phyloP scores from a whole-genome alignment of 352 stramenopile genomes.

The Phytopythium delawarense region DNA sequence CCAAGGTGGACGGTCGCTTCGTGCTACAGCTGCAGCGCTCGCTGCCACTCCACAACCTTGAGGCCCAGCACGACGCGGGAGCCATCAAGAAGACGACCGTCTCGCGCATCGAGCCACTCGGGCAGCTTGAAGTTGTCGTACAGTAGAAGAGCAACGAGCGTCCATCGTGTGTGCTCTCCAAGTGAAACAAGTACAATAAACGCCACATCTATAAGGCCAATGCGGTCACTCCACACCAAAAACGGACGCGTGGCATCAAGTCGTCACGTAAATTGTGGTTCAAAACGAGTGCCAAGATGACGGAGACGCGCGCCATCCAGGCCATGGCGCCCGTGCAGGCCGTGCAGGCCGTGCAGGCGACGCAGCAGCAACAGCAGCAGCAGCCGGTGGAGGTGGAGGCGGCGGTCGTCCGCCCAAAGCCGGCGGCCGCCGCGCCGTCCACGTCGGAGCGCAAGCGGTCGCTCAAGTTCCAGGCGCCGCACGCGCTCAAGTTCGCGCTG shows the following conservation, averaged over 20 bases:
- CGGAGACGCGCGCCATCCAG: not conserved
- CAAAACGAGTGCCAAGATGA: not conserved
- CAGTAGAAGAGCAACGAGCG: not conserved
- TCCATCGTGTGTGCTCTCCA: not conserved
- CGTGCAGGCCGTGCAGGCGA: not conserved
- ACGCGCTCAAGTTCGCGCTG: constrained; percentile 55
- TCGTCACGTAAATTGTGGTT: constrained; percentile 1
- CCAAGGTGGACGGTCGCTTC: not conserved
- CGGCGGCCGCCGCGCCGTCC: not conserved
- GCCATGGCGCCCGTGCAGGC: not conserved
- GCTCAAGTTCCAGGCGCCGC: constrained; percentile 37
- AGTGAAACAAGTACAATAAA: not conserved
- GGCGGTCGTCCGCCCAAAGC: not conserved
- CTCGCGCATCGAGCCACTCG: not conserved
- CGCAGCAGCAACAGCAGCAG: not conserved
- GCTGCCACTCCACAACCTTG: not conserved
- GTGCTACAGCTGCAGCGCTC: not conserved
- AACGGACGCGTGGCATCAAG: not conserved
- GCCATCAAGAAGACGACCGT: not conserved
- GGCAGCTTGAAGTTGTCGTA: not conserved
- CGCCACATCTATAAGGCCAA: not conserved
- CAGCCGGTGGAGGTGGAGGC: not conserved
- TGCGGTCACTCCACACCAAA: not conserved
- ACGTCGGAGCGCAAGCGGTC: constrained; percentile 27
- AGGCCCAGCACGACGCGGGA: not conserved